Evolutionary conservation across 306 rosid species (phyloP).

Genomic region (Abrus pulchellus): DNA sequence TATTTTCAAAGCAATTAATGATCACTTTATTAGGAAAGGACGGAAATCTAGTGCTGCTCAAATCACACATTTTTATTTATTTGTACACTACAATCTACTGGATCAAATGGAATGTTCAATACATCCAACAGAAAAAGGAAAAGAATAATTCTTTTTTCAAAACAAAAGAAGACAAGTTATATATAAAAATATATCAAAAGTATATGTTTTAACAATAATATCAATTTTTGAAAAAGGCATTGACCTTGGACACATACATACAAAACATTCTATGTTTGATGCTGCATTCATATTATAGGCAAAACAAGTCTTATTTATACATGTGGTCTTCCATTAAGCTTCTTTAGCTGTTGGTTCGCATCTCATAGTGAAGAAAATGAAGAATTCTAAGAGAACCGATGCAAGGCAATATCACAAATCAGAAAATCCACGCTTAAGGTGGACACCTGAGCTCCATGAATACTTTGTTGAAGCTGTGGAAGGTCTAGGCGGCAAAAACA

Average conservation of each 20-base stretch:
- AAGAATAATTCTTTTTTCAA: too few relatives aligned
- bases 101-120: conserved; percentile 38
- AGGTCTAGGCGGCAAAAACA: conserved; percentile 50
- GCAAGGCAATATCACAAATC: conserved; percentile 54
- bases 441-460: conserved; percentile 57
- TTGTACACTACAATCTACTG: background rate
- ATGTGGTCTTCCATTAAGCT: conserved; percentile 6
- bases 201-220: conserved; percentile 27
- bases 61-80: background rate
- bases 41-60: conserved; percentile 7
- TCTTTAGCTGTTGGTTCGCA: conserved; percentile 24
- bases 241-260: conserved; percentile 37
- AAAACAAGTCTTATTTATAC: conserved; percentile 29
- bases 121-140: background rate
- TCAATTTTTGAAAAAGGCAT: conserved; percentile 35
- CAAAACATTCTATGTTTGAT: conserved; percentile 48
- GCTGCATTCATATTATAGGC: conserved; percentile 47
- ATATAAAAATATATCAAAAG: conserved; percentile 44
- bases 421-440: conserved; percentile 52
- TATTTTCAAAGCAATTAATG: conserved; percentile 26
- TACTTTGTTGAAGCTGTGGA: conserved; percentile 53
- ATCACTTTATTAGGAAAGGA: background rate
- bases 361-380: conserved; percentile 37
- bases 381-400: conserved; percentile 36
- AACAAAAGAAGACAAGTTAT: conserved; percentile 25